Base-by-base conservation (phyloP, 176 grass and related monocot genomes). In the Pontederia paniculata region DNA sequence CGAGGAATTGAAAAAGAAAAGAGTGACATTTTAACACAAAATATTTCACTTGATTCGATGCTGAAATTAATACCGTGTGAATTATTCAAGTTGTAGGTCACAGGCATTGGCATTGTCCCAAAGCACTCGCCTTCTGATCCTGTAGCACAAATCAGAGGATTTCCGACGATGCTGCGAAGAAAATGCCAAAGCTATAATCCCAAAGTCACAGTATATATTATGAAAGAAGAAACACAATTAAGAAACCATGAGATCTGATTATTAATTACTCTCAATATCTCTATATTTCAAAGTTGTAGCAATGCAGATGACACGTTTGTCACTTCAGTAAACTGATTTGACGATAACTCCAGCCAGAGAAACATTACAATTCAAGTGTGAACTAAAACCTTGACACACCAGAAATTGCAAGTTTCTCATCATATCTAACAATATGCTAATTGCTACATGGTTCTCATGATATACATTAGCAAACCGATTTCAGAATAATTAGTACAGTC, bases 141-240 rank as follows among this genome's bases (percentile, higher is more conserved):
- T 15, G 83, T 62, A 13, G 67, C 67, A 11, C 94, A 98, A 42
- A 98, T 87, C 51, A 98, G 81, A 55, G 94, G 93, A 74, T 97
- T 97, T 31, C 93, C 93, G 54, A 97, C 93, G 71, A 97, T 79
- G 78, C 93, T 97, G 86, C 66, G 79, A 44, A 57, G 76, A 23
- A 63, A 63, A 77, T 45, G 9, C 73, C 14, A 2, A 67, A 23
- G 56, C 42, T 12, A 17, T 61, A 68, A 20, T 13, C 3, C 28
- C 28, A 43, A 5, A 17, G n/a, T 28, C 31, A 23, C 62, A 44
- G 52, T 42, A 31, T 19, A 31, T 23, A 14, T 28, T 21, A 54
- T 0, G 60, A 20, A 85, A 44, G 1, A 65, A 56, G 5, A 59
- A 49, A 12, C 63, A 17, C 5, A 50, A 61, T 8, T 60, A 20